Base-by-base conservation (phyloP, 2,329 filamentous ascomycete genomes). In the Hirsutella rhossiliensis region DNA sequence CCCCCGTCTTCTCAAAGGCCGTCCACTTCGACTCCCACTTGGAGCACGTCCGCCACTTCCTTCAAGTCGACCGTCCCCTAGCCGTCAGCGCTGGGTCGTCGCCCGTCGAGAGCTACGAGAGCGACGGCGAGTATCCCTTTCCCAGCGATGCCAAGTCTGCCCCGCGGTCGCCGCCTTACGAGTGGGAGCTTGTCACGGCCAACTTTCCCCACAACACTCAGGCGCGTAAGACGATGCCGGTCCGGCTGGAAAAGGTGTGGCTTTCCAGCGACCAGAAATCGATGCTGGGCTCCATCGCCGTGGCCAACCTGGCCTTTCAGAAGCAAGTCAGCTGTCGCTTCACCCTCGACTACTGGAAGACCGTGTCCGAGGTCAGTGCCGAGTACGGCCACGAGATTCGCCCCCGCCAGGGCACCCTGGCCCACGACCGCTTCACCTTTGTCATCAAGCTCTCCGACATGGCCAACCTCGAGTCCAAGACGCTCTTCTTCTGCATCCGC, bases 21-120 rank as follows among this genome's bases (percentile, higher is more conserved):
- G 92, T 98, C n/a, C 92, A 98, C 64, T 98, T 98, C 60, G 92
- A 97, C 64, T 87, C 90, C 23, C 87, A 95, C 58, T 78, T 97
- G 34, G 92, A 97, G 65, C 90, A 97, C 55, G 90, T 97, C 34
- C 80, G 92, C 29, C 92, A 97, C 61, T 98, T 98, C 62, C 71
- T 96, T 19, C 87, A 96, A 59, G 82, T 96, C 7, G 92, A 98
- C 58, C 80, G 87, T 45, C 92, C 92, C 2, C 80, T 94, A n/a
- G 92, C 92, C 41, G 92, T 98, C 60, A 97, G 90, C 62, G 89
- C 89, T 43, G 84, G 87, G 15, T 90, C 90, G 1, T 97, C 92
- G 2, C 92, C 92, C 0, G 84, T 86, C 7, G 90, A 97, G 47
- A 80, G 74, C 43, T 89, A 94, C 59, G 87, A 94, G 49, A 87